Base-by-base conservation (phyloP, 768 basidiomycete species). In the Russula virescens region DNA sequence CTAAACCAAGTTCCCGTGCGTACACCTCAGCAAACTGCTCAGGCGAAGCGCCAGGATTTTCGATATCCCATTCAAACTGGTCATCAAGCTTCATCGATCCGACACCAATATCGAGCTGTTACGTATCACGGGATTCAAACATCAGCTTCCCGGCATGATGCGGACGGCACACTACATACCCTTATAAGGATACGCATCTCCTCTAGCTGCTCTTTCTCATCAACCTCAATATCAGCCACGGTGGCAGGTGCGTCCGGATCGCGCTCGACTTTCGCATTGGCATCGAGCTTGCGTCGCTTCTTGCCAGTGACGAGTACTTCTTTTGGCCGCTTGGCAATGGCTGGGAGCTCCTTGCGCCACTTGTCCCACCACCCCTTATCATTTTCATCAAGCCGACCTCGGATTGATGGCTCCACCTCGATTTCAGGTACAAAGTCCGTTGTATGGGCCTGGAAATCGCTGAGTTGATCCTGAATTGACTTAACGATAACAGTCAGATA, bases 21-120 rank as follows among this genome's bases (percentile, higher is more conserved):
- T 97, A 96, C 0, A 87, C 80, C 65, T 89, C 88, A 8, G 97
- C 93, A 73, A 98, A 98, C 26, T 88, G 86, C 74, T 99, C 97
- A 0, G 96, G 95, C 0, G 88, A 88, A 3, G 91, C 88, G 50
- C 81, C 79, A 23, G 78, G 75, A 60, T 89, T 93, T 68, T 88
- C 88, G 42, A 98, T 74, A 73, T 99, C 96, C 97, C 97, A 99
- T 72, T 98, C 97, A 70, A 98, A 96, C 70, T 94, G 90, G 74
- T 99, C 97, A 60, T 93, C 90, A 25, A 99, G 81, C 73, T 95
- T 94, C 77, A 94, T 84, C 8, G 88, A 85, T 25, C 93, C 96
- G 59, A 95, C 88, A 58, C 94, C 91, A 74, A 98, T 93, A 74
- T 98, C 96, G 65, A 99, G 83, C 94, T 98, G 70, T 38, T 35